Base-by-base conservation (phyloP, 2,329 filamentous ascomycete genomes). In the Sporothrix curviconia region DNA sequence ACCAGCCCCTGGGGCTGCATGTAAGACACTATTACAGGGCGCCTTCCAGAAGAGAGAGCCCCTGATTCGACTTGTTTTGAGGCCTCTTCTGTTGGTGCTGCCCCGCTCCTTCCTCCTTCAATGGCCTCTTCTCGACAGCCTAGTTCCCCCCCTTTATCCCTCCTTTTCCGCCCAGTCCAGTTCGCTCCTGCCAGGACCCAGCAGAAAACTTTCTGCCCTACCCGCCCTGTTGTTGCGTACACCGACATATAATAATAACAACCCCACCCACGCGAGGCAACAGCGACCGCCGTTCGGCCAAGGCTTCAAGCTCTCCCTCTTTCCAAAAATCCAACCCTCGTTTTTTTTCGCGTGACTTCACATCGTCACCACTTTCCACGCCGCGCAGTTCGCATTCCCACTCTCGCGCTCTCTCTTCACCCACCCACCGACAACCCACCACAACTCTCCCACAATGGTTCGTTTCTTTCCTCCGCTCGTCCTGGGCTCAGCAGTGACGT, bases 371-470 rank as follows among this genome's bases (percentile, higher is more conserved):
- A 50, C 15, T 32, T 46, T 37, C n/a, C 43, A 47, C 50, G 39
- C 19, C 32, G 9, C 15, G 25, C 25, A 12, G 28, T 24, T 17
- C 46, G 8, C 11, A n/a, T n/a, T n/a, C n/a, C n/a, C n/a, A n/a
- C 49, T 19, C 28, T 19, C n/a, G 32, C 19, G 22, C 43, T 15
- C 32, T 56, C 30, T 6, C 34, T 25, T 34, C 25, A 22, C 22
- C 28, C 49, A 42, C 25, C 25, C 25, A 43, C 50, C 42, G 8
- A 25, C 32, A 22, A 55, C 39, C 9, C 28, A 47, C 32, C n/a
- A n/a, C n/a, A n/a, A 47, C 42, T 37, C 15, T 28, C 7, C 17
- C 40, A 58, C 55, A 24, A 67, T 62, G 56, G 58, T 62, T 55
- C 49, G 59, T 58, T 25, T 57, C 54, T 44, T 49, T 49, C 22